phyloP scores from a whole-genome alignment of 768 basidiomycete genomes.

The Lenzites betulinus region DNA sequence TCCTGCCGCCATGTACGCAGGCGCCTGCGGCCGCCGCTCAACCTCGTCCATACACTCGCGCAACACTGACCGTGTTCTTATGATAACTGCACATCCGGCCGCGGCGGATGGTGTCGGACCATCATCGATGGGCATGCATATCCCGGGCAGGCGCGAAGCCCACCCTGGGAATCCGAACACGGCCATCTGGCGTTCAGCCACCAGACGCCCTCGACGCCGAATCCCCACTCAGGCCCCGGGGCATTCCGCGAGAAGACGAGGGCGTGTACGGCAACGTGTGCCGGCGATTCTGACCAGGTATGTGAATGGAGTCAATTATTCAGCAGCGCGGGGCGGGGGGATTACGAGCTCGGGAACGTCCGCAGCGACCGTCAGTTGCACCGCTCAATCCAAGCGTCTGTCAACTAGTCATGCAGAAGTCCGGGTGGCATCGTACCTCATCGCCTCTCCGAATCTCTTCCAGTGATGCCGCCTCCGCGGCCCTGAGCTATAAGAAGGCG shows the following conservation, averaged over 20 bases:
- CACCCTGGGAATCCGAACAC: background rate
- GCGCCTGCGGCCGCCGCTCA: background rate
- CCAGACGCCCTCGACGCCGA: background rate
- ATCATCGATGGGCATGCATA: background rate
- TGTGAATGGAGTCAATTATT: background rate
- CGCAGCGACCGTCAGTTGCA: conserved; percentile 6
- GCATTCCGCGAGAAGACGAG: background rate
- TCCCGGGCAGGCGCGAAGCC: background rate
- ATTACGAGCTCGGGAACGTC: conserved; percentile 3
- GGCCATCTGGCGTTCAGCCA: background rate
- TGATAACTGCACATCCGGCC: background rate
- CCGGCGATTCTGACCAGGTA: conserved; percentile 1
- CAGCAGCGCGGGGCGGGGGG: background rate
- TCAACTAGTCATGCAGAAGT: conserved; percentile 8
- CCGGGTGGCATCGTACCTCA: conserved; percentile 3
- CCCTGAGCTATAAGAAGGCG: conserved; percentile 2
- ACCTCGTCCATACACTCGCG: background rate
- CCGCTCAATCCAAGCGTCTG: conserved; percentile 17
- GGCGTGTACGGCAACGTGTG: background rate
- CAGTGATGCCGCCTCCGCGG: background rate
- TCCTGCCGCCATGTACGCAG: too few relatives aligned
- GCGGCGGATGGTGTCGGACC: background rate
- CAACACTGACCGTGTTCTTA: background rate
- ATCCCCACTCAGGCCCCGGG: conserved; percentile 7
- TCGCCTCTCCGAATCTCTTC: conserved; percentile 8